Evolutionary conservation across 805 yeast genomes (phyloP).

Genomic region (Pichia manshurica): DNA sequence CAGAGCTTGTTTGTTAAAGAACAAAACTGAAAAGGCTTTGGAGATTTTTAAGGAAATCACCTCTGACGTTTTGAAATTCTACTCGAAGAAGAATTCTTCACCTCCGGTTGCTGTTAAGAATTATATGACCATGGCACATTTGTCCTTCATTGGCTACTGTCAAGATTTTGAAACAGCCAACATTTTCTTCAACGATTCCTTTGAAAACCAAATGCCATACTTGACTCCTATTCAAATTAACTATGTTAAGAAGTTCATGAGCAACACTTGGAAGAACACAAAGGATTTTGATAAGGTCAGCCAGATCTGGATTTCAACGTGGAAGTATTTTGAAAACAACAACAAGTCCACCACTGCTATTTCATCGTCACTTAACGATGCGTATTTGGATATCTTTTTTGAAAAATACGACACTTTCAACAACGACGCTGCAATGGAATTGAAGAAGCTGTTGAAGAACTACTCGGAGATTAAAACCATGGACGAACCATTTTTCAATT

Average conservation of each 20-base stretch:
- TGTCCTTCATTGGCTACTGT: slow-evolving; percentile 72
- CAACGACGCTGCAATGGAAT: slow-evolving; percentile 46
- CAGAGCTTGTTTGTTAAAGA: slow-evolving; percentile 59
- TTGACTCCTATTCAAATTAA: slow-evolving; percentile 65
- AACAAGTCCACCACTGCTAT: slow-evolving; percentile 56
- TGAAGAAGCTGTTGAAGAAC: slow-evolving; percentile 49
- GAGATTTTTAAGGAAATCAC: slow-evolving; percentile 56
- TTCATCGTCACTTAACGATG: slow-evolving; percentile 64
- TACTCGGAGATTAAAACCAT: slow-evolving; percentile 53
- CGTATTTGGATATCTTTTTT: slow-evolving; percentile 67
- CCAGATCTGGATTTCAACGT: slow-evolving; percentile 56
- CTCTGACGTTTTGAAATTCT: slow-evolving; percentile 36
- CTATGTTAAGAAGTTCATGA: slow-evolving; percentile 56
- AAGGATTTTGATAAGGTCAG: slow-evolving; percentile 52
- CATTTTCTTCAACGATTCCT: slow-evolving; percentile 68
- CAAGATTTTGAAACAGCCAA: slow-evolving; percentile 64
- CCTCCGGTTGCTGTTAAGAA: slow-evolving; percentile 35
- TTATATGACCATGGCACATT: slow-evolving; percentile 66
- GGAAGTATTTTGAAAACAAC: slow-evolving; percentile 44
- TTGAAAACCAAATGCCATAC: slow-evolving; percentile 64
- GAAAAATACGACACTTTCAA: slow-evolving; percentile 46
- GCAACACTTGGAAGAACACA: slow-evolving; percentile 51
- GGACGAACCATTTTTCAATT: slow-evolving; percentile 81
- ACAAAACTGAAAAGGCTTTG: slow-evolving; percentile 58
- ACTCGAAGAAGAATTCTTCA: slow-evolving; percentile 15